Evolutionary conservation across 2,329 filamentous ascomycete species (phyloP), one percentile per base, ranked within the genome.

Genomic region (Trichoderma aggressivum): DNA sequence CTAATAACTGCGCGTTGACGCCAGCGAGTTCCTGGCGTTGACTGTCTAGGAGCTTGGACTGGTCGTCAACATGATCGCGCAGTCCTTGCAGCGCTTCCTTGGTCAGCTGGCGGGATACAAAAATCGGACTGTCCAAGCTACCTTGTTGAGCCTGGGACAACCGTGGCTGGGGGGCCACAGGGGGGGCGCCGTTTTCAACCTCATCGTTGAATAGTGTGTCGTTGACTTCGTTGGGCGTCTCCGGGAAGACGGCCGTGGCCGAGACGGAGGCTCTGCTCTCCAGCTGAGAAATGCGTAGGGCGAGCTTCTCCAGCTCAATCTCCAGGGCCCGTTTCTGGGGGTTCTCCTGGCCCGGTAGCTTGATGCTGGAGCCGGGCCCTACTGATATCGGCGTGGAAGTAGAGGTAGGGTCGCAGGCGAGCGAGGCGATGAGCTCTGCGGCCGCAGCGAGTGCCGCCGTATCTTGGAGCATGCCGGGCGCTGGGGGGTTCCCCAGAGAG

Each of bases 11-110:
- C 72, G 92, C 91, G 77, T 94, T 94, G 74, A 98, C 92, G 78
- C 91, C 91, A 72, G 91, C 91, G 74, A 97, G 92, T 82, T 96
- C 92, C 76, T 94, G 90, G 76, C 92, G 92, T 81, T 97, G 94
- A 77, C 88, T 92, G 81, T 93, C 91, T 77, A 98, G 94, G 79
- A 97, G 90, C 81, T 97, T 94, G 71, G 94, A 94, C 84, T 98
- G 94, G 80, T 94, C 93, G 79, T 97, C 93, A 74, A 98, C 92
- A 82, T 97, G 94, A 77, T 97, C 94, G 77, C 92, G 91, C 75
- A 98, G 86, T 74, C 93, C 92, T 81, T 91, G 90, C 76, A 97
- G 91, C 80, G 95, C 92, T 82, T 95, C 91, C 79, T 94, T 92
- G 76, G 90, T 93, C 77, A 93, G 88, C 77, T 88, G 84, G 82